phyloP scores from a whole-genome alignment of 371 early-diverging fungal genomes.

The Fennellomyces sp. region DNA sequence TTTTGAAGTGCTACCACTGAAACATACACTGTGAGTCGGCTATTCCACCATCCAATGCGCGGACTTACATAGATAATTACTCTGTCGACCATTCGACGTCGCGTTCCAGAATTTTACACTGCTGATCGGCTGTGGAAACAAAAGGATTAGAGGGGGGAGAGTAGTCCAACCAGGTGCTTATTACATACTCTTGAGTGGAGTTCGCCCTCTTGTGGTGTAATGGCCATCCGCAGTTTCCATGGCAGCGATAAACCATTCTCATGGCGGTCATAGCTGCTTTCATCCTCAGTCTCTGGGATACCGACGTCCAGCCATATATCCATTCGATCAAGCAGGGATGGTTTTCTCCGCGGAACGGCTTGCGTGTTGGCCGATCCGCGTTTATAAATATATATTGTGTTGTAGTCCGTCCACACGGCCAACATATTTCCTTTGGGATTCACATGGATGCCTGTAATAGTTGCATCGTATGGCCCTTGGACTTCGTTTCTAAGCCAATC shows the following conservation, averaged over 20 bases:
- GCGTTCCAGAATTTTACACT: conserved; percentile 14
- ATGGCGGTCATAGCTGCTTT: neutral
- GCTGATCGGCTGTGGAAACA: conserved; percentile 9
- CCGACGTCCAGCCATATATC: conserved; percentile 18
- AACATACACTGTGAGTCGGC: no score
- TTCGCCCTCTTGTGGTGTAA: conserved; percentile 13
- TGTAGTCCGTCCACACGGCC: conserved; percentile 45
- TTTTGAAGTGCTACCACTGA: conserved; percentile 19
- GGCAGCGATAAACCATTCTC: conserved; percentile 1
- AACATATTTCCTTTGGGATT: conserved; percentile 29
- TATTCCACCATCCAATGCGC: no score
- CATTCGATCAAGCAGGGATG: conserved; percentile 12
- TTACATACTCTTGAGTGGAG: neutral
- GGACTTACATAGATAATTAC: conserved; percentile 19
- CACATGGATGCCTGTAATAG: conserved; percentile 33
- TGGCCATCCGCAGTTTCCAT: conserved; percentile 21
- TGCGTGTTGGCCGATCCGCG: conserved; percentile 11
- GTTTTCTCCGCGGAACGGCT: conserved; percentile 5
- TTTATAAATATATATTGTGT: conserved; percentile 30
- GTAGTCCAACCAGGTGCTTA: no score
- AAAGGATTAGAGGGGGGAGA: neutral
- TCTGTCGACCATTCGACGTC: conserved; percentile 1
- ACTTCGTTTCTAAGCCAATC: conserved; percentile 4
- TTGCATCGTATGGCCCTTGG: conserved; percentile 18
- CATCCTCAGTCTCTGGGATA: conserved; percentile 7